Evolutionary conservation across 176 grass and related monocot species (phyloP).

Genomic region (Raddia guianensis): DNA sequence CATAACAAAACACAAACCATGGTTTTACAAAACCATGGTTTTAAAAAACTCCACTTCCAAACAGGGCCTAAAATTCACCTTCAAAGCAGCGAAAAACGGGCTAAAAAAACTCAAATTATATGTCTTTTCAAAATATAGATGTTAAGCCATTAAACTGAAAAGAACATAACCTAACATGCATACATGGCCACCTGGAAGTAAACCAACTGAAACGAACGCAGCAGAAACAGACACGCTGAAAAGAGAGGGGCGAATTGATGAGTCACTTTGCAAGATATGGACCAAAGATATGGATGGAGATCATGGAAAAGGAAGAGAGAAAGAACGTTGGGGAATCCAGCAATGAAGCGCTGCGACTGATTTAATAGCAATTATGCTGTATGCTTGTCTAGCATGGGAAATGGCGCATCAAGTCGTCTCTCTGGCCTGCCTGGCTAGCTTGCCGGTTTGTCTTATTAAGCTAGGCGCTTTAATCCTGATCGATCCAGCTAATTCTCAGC

Average conservation of each 20-base stretch:
- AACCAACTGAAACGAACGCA: background rate
- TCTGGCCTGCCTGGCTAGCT: conserved; percentile 7
- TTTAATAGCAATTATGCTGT: background rate
- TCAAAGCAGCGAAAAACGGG: too few relatives aligned
- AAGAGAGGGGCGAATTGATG: background rate
- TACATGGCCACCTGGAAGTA: background rate
- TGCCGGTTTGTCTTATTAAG: background rate
- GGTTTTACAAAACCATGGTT: too few relatives aligned
- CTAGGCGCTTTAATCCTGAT: background rate
- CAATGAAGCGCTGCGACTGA: background rate
- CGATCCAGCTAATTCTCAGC: background rate
- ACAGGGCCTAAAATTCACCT: too few relatives aligned
- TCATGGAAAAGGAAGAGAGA: background rate
- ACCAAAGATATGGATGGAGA: conserved; percentile 30
- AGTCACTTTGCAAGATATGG: conserved; percentile 25
- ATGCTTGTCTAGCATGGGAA: background rate
- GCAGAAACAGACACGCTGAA: background rate
- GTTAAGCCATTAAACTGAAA: too few relatives aligned
- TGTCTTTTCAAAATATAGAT: too few relatives aligned
- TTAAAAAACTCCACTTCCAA: too few relatives aligned
- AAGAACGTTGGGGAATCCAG: conserved; percentile 24
- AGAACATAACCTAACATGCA: background rate
- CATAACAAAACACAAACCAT: too few relatives aligned
- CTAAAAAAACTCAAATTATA: too few relatives aligned
- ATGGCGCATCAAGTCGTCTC: background rate